These are phyloP conservation scores for Nemophila menziesii DNA, from an alignment of 257 asterid species.

Conservation along the genomic window DNA sequence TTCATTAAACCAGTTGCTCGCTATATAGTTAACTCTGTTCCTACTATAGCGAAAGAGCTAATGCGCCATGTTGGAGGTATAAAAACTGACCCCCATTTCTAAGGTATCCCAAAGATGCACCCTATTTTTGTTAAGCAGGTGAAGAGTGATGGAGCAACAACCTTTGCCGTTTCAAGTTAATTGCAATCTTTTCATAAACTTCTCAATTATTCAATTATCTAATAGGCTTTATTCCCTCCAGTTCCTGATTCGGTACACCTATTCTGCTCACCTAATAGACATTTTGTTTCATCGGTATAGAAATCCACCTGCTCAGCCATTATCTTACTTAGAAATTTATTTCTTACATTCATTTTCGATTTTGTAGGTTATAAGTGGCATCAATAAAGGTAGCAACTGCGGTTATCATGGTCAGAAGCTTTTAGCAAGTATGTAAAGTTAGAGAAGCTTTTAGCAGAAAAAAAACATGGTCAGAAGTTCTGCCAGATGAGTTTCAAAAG, in stretches of 20 bases:
- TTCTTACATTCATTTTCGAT: conserved; percentile 7
- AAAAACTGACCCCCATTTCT: too few species aligned
- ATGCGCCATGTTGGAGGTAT: too few species aligned
- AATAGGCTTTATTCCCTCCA: conserved; percentile 51
- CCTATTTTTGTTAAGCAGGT: conserved; percentile 55
- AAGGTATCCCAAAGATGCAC: conserved; percentile 53
- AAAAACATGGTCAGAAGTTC: conserved; percentile 60
- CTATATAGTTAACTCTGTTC: too few species aligned
- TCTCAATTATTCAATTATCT: conserved; percentile 12
- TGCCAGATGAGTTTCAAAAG: conserved; percentile 63
- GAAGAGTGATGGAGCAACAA: conserved; percentile 57
- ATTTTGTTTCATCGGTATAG: neutral
- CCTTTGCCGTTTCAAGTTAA: conserved; percentile 81
- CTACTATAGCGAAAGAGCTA: too few species aligned
- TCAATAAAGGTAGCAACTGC: conserved; percentile 82
- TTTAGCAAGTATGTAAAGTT: conserved; percentile 34
- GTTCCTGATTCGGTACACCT: conserved; percentile 88
- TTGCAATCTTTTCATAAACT: conserved; percentile 7
- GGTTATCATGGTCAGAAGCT: conserved; percentile 63
- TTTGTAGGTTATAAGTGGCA: conserved; percentile 82
- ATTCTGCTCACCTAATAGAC: too few species aligned
- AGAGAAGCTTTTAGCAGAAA: conserved; percentile 71
- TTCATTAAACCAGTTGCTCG: too few species aligned
- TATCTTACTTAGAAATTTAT: neutral
- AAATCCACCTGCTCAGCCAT: neutral